Base-by-base conservation (phyloP, 345 rosid species). In the Dovyalis caffra region DNA sequence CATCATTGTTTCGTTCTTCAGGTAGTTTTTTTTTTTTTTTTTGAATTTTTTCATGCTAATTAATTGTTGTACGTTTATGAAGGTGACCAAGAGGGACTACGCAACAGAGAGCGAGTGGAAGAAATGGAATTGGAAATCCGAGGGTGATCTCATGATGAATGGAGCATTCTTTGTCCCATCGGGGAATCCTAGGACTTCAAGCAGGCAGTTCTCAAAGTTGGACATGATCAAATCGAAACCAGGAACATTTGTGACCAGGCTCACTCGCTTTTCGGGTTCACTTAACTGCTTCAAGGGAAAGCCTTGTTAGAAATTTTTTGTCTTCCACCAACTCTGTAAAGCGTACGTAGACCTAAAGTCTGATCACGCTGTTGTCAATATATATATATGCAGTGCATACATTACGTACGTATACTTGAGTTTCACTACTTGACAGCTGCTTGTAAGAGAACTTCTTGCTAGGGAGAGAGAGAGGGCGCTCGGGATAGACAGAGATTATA, bases 11-110 rank as follows among this genome's bases (percentile, higher is more conserved):
- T 1, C 21, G 31, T 21, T 21, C 38, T 35, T 35, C 38, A 35
- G 28, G 63, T 0, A 23, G 11, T 49, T 14, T 49, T 49, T 49
- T 49, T 3, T 16, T 15, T 7, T 57, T 21, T n/a, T 8, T 57
- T 57, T 10, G 8, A 14, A 25, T 60, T 7, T 26, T 8, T 14
- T 14, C 49, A 14, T 14, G 18, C 49, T 14, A 43, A 43, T 43
- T 21, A 72, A 40, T 18, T 72, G 35, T 6, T 28, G 40, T 43
- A 8, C 11, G 15, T 43, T 29, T 49, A 43, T 34, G 71, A 58
- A 85, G 86, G 83, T 86, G 66, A 86, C 88, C 7, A 83, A 81
- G 85, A 79, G 88, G 79, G 85, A 83, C 2, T 86, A 77, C 28
- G 77, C 85, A 28, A 8, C 32, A 4, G 65, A 77, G 64, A 26